Evolutionary conservation across 176 grass and related monocot species (phyloP).

Genomic region (Hordeum marinum): DNA sequence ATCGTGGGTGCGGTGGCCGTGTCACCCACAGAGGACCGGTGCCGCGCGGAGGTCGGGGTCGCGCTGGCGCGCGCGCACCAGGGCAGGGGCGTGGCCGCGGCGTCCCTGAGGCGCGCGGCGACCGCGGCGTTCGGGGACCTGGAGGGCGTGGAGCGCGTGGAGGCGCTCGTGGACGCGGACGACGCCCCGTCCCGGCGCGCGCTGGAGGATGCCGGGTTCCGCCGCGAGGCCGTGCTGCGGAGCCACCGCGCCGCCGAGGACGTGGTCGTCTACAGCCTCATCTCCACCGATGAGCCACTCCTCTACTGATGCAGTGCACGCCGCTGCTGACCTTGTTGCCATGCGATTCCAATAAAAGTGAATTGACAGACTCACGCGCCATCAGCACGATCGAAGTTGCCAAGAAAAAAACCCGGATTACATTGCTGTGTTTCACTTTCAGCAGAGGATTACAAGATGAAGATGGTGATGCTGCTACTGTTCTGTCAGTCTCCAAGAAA

Average conservation of each 20-base stretch:
- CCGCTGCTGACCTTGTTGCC: neutral
- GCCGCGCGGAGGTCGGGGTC: conserved; percentile 52
- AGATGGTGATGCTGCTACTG: neutral
- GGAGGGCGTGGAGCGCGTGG: conserved; percentile 70
- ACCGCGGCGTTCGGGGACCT: conserved; percentile 31
- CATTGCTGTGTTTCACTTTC: conserved; percentile 21
- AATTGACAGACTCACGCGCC: neutral
- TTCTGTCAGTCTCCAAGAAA: neutral
- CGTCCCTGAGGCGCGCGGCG: conserved; percentile 35
- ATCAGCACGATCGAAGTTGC: neutral
- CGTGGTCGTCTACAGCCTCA: conserved; percentile 64
- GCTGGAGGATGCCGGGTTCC: conserved; percentile 70
- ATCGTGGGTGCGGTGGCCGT: conserved; percentile 63
- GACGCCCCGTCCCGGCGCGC: conserved; percentile 45
- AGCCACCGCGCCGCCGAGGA: conserved; percentile 41
- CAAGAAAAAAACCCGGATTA: neutral
- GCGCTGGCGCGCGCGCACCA: conserved; percentile 44
- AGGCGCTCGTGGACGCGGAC: conserved; percentile 60
- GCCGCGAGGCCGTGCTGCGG: conserved; percentile 63
- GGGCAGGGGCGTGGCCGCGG: conserved; percentile 54
- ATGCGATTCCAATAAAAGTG: neutral
- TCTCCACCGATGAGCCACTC: conserved; percentile 54
- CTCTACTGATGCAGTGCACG: neutral
- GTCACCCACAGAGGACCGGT: conserved; percentile 39
- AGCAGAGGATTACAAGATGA: conserved; percentile 7